A percentile compares a stretch with the other conserved stretches of the same genome.
Conservation (phyloP, 805 yeast species). For the Candida ortonii region DNA sequence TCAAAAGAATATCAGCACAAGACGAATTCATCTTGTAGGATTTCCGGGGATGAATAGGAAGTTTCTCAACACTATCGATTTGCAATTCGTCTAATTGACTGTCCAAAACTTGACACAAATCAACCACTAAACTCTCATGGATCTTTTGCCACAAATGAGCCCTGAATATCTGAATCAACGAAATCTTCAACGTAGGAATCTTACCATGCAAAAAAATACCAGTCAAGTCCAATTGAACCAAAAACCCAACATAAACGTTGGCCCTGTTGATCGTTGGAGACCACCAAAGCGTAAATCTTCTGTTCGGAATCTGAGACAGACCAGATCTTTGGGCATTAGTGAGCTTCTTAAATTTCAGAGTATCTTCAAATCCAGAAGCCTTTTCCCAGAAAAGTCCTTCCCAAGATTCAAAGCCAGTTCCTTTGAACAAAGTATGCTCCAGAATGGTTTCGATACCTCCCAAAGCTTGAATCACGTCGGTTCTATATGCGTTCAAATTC, state of each 20-base stretch:
- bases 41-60: slow-evolving; percentile 93
- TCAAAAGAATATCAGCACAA: slow-evolving; percentile 81
- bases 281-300: slow-evolving; percentile 99
- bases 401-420: slow-evolving; percentile 97
- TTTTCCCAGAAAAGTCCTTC: slow-evolving; percentile 99
- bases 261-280: slow-evolving; percentile 98
- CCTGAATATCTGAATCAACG: slow-evolving; percentile 91
- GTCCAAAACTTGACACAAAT: slow-evolving; percentile 88
- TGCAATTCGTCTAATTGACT: slow-evolving; percentile 79
- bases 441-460: slow-evolving; percentile 97
- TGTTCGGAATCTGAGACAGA: slow-evolving; percentile 93
- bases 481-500: slow-evolving; percentile 88
- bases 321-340: slow-evolving; percentile 98
- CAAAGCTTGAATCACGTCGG: slow-evolving; percentile 94
- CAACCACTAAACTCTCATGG: slow-evolving; percentile 92
- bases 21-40: slow-evolving; percentile 97
- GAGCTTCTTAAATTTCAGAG: slow-evolving; percentile 87
- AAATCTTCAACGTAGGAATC: slow-evolving; percentile 93
- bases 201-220: slow-evolving; percentile 97
- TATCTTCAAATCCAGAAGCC: slow-evolving; percentile 95
- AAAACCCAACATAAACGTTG: slow-evolving; percentile 94
- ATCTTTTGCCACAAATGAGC: slow-evolving; percentile 99
- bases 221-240: slow-evolving; percentile 92
- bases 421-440: slow-evolving; percentile 92
- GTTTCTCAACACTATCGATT: slow-evolving; percentile 83